phyloP scores from a whole-genome alignment of 2,329 filamentous ascomycete species.

The Cladosporium sp. region DNA sequence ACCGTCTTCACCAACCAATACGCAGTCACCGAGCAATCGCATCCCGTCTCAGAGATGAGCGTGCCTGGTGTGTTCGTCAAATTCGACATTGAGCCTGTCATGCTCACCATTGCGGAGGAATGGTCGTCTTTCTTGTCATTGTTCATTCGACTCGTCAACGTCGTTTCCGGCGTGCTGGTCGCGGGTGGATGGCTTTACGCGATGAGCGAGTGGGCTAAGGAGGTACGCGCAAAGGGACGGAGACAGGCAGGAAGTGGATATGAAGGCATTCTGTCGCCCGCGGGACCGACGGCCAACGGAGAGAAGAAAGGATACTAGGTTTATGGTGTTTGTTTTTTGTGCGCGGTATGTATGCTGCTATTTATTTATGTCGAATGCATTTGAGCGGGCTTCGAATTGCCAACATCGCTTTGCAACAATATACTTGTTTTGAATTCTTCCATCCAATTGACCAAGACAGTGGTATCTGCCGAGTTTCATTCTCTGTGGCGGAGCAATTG shows the following conservation, averaged over 20 bases:
- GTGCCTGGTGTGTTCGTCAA: slow-evolving; percentile 96
- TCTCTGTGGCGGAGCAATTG: too few species aligned
- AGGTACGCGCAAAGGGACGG: slow-evolving; percentile 26
- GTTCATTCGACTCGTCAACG: slow-evolving; percentile 79
- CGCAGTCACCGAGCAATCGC: slow-evolving; percentile 85
- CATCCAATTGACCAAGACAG: too few species aligned
- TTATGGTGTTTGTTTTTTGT: neutral
- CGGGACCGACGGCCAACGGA: slow-evolving; percentile 18
- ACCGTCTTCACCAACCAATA: slow-evolving; percentile 94
- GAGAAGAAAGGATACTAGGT: slow-evolving; percentile 16
- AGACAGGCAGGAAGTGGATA: slow-evolving; percentile 3
- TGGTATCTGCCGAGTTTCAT: too few species aligned
- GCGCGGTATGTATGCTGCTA: slow-evolving; percentile 7
- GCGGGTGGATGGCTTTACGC: slow-evolving; percentile 92
- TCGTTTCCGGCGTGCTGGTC: slow-evolving; percentile 84
- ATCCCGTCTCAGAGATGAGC: slow-evolving; percentile 61
- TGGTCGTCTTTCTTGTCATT: slow-evolving; percentile 71
- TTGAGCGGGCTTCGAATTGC: neutral
- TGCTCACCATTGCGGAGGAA: slow-evolving; percentile 79
- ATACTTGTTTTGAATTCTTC: neutral
- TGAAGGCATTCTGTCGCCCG: slow-evolving; percentile 7
- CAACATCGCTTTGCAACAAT: neutral
- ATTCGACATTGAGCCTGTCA: slow-evolving; percentile 95
- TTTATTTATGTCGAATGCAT: slow-evolving; percentile 1
- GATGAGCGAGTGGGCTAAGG: slow-evolving; percentile 68